These are phyloP conservation scores for Coprinellus micaceus DNA, from an alignment of 768 basidiomycete genomes.

Conservation along the genomic window DNA sequence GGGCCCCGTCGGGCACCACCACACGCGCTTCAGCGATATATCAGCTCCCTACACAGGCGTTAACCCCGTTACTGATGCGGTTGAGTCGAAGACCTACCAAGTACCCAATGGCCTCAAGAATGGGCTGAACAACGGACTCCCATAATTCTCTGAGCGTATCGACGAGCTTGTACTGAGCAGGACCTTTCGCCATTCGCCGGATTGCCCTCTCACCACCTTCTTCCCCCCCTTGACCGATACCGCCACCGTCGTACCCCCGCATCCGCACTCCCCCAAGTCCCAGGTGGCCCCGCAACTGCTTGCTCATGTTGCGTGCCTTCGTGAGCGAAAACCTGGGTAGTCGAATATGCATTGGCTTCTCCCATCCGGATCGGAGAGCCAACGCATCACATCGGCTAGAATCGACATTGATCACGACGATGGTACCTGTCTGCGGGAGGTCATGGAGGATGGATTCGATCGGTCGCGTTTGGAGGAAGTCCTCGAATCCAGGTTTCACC, in stretches of 20 bases:
- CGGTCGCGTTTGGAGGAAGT: constrained; percentile 17
- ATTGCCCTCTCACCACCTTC: not conserved
- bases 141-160: not conserved
- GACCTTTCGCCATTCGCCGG: not conserved
- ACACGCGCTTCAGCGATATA: not conserved
- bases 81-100: not conserved
- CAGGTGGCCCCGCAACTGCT: not conserved
- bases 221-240: not conserved
- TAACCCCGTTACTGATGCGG: too few relatives aligned
- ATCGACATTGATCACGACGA: constrained; percentile 7
- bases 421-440: not conserved
- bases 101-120: not conserved
- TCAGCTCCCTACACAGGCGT: too few relatives aligned
- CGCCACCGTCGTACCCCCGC: not conserved
- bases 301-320: not conserved
- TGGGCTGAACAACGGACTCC: not conserved
- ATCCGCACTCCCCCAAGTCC: not conserved
- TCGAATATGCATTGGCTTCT: not conserved
- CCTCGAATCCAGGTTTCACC: constrained; percentile 1
- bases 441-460: not conserved
- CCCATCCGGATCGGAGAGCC: constrained; percentile 3
- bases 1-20: constrained; percentile 8
- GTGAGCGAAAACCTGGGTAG: not conserved
- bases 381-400: constrained; percentile 11
- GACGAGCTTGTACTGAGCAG: too few relatives aligned